These are phyloP conservation scores for Aspergillus udagawae DNA, from an alignment of 2,329 filamentous ascomycete genomes.

Conservation along the genomic window DNA sequence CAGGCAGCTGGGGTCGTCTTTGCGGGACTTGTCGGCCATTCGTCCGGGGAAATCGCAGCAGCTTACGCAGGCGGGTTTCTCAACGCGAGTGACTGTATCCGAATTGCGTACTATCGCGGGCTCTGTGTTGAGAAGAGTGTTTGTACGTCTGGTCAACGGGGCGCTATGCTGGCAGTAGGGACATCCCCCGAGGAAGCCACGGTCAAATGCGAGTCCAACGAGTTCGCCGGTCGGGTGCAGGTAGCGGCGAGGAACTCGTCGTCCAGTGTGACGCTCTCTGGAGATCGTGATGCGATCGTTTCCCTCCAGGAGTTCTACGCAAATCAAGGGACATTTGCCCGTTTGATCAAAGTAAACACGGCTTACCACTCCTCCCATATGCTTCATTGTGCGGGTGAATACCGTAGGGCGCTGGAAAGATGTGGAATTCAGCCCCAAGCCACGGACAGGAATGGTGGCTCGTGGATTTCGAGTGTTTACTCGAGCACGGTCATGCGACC, in stretches of 20 bases:
- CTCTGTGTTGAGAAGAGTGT: constrained; percentile 21
- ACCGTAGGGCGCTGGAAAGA: constrained; percentile 21
- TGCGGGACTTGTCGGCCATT: constrained; percentile 45
- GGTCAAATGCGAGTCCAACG: constrained; percentile 17
- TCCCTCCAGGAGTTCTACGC: constrained; percentile 28
- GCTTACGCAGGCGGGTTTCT: constrained; percentile 49
- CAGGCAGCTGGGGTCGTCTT: constrained; percentile 31
- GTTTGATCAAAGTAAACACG: constrained; percentile 38
- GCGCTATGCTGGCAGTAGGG: constrained; percentile 50
- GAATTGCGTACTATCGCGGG: constrained; percentile 46
- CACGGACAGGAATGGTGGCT: neutral
- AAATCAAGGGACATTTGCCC: constrained; percentile 35
- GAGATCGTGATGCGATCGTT: constrained; percentile 36
- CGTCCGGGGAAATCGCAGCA: constrained; percentile 49
- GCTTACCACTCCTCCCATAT: constrained; percentile 48
- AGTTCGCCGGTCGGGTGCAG: constrained; percentile 25
- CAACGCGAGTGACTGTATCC: constrained; percentile 40
- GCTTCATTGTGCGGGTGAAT: constrained; percentile 28
- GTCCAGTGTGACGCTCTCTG: constrained; percentile 43
- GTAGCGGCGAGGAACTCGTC: constrained; percentile 41
- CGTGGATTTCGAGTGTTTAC: constrained; percentile 30
- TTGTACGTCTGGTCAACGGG: constrained; percentile 17
- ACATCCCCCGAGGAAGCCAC: constrained; percentile 35
- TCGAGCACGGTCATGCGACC: constrained; percentile 16
- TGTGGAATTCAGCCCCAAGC: constrained; percentile 7